Percentiles rank a stretch among this genome's conserved stretches.
Evolutionary conservation across 139 green algal genomes (phyloP).

Genomic region (Tetratostichococcus sp.): DNA sequence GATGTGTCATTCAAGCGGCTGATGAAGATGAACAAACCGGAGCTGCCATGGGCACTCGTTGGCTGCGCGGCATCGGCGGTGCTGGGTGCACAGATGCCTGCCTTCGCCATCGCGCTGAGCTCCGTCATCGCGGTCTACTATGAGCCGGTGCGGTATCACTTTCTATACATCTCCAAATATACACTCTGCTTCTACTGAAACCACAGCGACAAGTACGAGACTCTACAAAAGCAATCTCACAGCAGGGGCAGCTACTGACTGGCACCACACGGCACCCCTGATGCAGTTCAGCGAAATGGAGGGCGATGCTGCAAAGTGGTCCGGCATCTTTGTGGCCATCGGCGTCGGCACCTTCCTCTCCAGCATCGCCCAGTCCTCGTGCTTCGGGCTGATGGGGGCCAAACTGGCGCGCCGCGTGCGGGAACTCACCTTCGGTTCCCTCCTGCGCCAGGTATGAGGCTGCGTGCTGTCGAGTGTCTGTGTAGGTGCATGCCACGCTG

Average conservation of each 20-base stretch:
- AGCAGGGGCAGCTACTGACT: too few species aligned
- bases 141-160: slow-evolving; percentile 3
- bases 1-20: slow-evolving; percentile 46
- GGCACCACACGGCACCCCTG: too few species aligned
- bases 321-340: slow-evolving; percentile 64
- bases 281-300: slow-evolving; percentile 14
- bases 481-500: too few species aligned
- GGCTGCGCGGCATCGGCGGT: slow-evolving; percentile 38
- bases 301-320: slow-evolving; percentile 39
- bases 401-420: slow-evolving; percentile 53
- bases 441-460: slow-evolving; percentile 52
- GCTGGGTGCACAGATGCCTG: slow-evolving; percentile 58
- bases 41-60: slow-evolving; percentile 35
- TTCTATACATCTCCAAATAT: too few species aligned
- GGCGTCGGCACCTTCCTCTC: slow-evolving; percentile 39
- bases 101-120: slow-evolving; percentile 56
- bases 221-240: too few species aligned
- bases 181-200: too few species aligned
- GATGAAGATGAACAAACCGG: slow-evolving; percentile 46
- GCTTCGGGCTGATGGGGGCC: slow-evolving; percentile 47
- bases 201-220: too few species aligned
- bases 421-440: slow-evolving; percentile 49
- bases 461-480: too few species aligned
- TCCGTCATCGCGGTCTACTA: slow-evolving; percentile 48
- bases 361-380: slow-evolving; percentile 21